phyloP scores from a whole-genome alignment of 2,329 filamentous ascomycete species.

The Fusarium compactum region DNA sequence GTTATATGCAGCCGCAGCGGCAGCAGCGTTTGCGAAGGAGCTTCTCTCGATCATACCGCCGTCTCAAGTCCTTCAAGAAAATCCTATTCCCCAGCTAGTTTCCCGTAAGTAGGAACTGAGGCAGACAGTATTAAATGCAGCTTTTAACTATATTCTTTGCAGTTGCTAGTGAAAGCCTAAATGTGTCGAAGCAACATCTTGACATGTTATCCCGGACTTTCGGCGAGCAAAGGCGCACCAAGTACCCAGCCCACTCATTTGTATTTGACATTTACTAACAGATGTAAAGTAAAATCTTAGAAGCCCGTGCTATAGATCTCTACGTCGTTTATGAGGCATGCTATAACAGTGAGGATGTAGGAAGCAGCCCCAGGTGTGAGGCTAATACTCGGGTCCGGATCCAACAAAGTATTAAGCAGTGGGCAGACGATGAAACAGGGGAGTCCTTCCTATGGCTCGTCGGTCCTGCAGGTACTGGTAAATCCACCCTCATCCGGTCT shows the following conservation, averaged over 20 bases:
- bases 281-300: background rate
- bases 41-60: background rate
- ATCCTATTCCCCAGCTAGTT: background rate
- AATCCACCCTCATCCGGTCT: background rate
- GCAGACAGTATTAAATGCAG: no score
- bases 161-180: background rate
- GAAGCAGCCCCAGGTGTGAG: background rate
- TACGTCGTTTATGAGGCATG: background rate
- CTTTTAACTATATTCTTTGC: no score
- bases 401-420: rapidly evolving
- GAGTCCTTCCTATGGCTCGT: background rate
- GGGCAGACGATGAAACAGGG: background rate
- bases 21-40: background rate
- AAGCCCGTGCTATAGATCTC: background rate
- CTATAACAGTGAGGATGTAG: background rate
- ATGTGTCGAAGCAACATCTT: background rate
- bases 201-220: background rate
- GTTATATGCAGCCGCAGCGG: background rate
- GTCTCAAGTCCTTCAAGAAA: rapidly evolving
- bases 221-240: background rate
- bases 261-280: background rate
- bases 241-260: background rate
- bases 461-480: rapidly evolving
- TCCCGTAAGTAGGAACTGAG: background rate
- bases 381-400: background rate